Base-by-base conservation (phyloP, 2,329 filamentous ascomycete genomes). In the Penicillium brevicompactum region DNA sequence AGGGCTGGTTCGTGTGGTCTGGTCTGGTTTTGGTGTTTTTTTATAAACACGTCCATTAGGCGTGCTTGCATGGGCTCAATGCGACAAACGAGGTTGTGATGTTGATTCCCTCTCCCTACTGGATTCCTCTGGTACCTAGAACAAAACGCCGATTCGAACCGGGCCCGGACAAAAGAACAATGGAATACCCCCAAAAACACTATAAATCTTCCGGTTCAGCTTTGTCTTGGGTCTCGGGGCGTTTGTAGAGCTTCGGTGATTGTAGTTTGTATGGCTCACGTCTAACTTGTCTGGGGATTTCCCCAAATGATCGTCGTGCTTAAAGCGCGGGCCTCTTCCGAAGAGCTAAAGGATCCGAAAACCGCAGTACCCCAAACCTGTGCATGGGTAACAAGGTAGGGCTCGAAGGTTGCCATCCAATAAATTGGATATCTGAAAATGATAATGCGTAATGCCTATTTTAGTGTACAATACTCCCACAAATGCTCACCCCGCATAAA, bases 71-170 rank as follows among this genome's bases (percentile, higher is more conserved):
- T 67, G 67, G 66, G 65, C 65, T 69, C 62, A 66, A 69, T 69
- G 65, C 65, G 67, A 67, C 64, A 66, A 64, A 66, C 62, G 63
- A 66, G 67, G 67, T 67, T 67, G 66, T 69, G 66, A 66, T 66
- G 54, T 61, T 49, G 61, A 55, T 58, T 62, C 51, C 56, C 42
- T 44, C 56, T 49, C 46, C 49, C 41, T 61, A 62, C 57, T 59
- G 54, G 56, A 50, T 52, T 42, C 51, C 48, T 42, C 44, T 51
- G 53, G 55, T 52, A 50, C 47, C 49, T 61, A 64, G 59, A 60
- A 49, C 51, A 52, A 56, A 52, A 61, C 53, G 47, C 59, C 56
- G 46, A 49, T 51, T 58, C 40, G 46, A 58, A 46, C 51, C 50
- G 48, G 53, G 46, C 57, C 61, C 53, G 60, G 62, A 63, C 57